A percentile compares a stretch with the other conserved stretches of the same genome.
These are phyloP conservation scores for Neospermospora avenae DNA, from an alignment of 2,329 filamentous ascomycete genomes.

Conservation along the genomic window DNA sequence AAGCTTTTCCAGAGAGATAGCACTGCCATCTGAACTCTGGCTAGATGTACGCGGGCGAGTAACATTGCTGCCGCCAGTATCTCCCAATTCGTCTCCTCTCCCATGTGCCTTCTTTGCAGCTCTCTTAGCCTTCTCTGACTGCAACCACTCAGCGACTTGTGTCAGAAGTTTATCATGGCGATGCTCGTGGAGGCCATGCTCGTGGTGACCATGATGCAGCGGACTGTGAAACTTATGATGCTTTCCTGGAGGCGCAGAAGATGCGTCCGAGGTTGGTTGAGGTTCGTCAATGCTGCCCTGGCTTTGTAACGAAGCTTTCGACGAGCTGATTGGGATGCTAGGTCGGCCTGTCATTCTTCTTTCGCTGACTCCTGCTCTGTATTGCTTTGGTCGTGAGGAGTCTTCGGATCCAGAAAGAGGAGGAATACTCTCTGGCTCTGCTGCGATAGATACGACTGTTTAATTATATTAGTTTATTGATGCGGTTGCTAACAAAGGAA, in stretches of 20 bases:
- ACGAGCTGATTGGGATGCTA: conserved; percentile 19
- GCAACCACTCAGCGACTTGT: conserved; percentile 80
- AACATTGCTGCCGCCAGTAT: conserved; percentile 14
- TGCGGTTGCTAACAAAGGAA: neutral
- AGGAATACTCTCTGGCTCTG: conserved; percentile 29
- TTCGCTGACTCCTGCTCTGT: conserved; percentile 21
- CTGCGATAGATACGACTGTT: conserved; percentile 35
- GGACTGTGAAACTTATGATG: conserved; percentile 19
- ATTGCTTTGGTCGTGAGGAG: conserved; percentile 27
- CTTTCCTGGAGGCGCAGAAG: conserved; percentile 10
- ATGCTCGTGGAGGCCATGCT: conserved; percentile 34
- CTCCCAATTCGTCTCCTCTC: conserved; percentile 26
- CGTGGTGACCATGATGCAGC: conserved; percentile 25
- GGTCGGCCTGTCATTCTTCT: conserved; percentile 31
- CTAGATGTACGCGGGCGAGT: conserved; percentile 47
- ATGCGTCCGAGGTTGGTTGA: conserved; percentile 12
- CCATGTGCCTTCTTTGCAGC: conserved; percentile 50
- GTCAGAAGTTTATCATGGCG: conserved; percentile 56
- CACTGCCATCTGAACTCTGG: conserved; percentile 62
- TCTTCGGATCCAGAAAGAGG: conserved; percentile 21
- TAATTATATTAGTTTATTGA: conserved; percentile 2
- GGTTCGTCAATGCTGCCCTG: conserved; percentile 29
- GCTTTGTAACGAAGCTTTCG: conserved; percentile 26
- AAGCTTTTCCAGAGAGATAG: conserved; percentile 73
- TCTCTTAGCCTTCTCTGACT: conserved; percentile 71